Base-by-base conservation (phyloP, 2,329 filamentous ascomycete genomes). In the Metarhizium album region DNA sequence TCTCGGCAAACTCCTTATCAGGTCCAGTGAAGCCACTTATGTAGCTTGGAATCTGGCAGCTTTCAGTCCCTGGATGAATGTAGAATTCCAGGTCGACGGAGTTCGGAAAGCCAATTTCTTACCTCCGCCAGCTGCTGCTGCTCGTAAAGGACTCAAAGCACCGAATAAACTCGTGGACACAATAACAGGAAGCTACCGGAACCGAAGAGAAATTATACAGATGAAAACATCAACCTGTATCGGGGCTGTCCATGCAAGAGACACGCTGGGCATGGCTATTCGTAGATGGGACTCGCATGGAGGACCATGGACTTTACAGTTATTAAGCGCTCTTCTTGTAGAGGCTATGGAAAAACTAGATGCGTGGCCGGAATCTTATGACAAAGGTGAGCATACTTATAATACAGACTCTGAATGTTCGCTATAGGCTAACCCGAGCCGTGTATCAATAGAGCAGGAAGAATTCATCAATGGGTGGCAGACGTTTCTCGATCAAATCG, bases 21-120 rank as follows among this genome's bases (percentile, higher is more conserved):
- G 74, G 14, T 79, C 81, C 48, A 68, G 78, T 0, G 80, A 87
- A 47, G 84, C 84, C 18, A 63, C 68, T n/a, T 90, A 86, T 63
- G 71, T 84, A 43, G 79, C 84, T 6, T 96, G 90, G 90, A 71
- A 86, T 18, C 74, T 94, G 20, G 80, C 83, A 2, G 83, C 88
- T 4, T 66, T 94, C 23, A 76, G 80, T 14, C 90, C 90, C 0
- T 96, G 88, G 83, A 62, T 80, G 70, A 62, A 71, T 70, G 57
- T 75, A 7, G 52, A 69, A 55, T 63, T 69, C 55, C 59, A 74
- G 62, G 61, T 67, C 27, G 68, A 65, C 8, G 62, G 64, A 13
- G 72, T 71, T 38, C 68, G 70, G 45, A 85, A 80, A 60, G 63
- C 69, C 46, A 65, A 66, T 20, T 70, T 76, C 3, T 74, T 76